Conservation (phyloP, 2,329 filamentous ascomycete species). For the Aspergillus oerlinghausenensis region DNA sequence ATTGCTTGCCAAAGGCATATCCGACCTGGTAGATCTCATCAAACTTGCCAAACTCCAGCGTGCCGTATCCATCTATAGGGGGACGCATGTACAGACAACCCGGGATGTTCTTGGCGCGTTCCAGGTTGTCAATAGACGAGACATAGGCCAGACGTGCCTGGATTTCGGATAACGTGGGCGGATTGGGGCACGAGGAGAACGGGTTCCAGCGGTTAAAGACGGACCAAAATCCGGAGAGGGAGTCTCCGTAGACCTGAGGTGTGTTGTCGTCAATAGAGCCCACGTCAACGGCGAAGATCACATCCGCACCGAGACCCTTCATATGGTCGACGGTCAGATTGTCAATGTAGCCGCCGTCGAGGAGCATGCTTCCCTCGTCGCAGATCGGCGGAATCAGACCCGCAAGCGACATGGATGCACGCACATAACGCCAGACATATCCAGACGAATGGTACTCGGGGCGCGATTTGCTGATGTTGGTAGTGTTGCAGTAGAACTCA, state of each 20-base stretch:
- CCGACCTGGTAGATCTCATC: conserved; percentile 93
- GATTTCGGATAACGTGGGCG: conserved; percentile 91
- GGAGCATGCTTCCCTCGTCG: conserved; percentile 92
- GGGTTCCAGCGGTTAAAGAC: conserved; percentile 96
- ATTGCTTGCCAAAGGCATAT: conserved; percentile 79
- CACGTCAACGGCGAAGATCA: conserved; percentile 94
- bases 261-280: conserved; percentile 87
- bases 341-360: conserved; percentile 95
- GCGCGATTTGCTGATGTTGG: conserved; percentile 92
- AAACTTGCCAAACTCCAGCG: conserved; percentile 93
- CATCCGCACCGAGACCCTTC: conserved; percentile 87
- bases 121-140: conserved; percentile 86
- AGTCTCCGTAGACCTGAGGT: conserved; percentile 89
- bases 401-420: conserved; percentile 93
- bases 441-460: conserved; percentile 92
- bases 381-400: conserved; percentile 89
- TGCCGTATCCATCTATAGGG: conserved; percentile 88
- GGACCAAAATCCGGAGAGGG: conserved; percentile 90
- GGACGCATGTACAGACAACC: conserved; percentile 97
- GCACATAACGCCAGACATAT: conserved; percentile 95
- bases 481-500: conserved; percentile 98
- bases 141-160: conserved; percentile 94
- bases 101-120: conserved; percentile 83
- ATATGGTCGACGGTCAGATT: conserved; percentile 96
- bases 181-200: conserved; percentile 81